Conservation (phyloP, 441 rosid genomes). For the Euphorbia schlechtendalii region DNA sequence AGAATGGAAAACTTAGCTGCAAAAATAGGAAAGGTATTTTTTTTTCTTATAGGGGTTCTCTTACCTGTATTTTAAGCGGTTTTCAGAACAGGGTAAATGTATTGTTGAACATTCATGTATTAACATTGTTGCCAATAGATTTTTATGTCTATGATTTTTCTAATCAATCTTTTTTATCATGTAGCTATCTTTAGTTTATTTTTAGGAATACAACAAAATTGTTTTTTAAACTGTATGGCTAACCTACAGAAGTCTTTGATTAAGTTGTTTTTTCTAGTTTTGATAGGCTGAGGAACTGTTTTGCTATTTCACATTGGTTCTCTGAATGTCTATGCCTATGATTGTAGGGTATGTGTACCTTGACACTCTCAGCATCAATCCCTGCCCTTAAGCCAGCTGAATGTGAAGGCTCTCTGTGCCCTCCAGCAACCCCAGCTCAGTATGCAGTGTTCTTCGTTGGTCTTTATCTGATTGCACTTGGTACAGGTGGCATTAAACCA, state of each 20-base stretch:
- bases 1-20: background rate
- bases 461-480: slow-evolving; percentile 76
- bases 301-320: background rate
- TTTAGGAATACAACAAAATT: background rate
- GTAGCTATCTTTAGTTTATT: background rate
- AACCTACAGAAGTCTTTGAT: background rate
- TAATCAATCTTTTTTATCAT: background rate
- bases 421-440: slow-evolving; percentile 58
- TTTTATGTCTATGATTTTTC: background rate
- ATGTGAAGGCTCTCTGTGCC: slow-evolving; percentile 53
- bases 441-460: slow-evolving; percentile 63
- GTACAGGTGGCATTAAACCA: slow-evolving; percentile 91
- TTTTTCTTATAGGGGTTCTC: background rate
- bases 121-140: background rate
- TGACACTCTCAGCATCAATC: slow-evolving; percentile 84
- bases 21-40: background rate
- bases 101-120: background rate
- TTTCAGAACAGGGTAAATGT: background rate
- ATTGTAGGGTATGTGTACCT: slow-evolving; percentile 67
- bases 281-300: background rate
- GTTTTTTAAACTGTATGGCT: background rate
- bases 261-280: background rate
- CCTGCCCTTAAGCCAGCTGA: slow-evolving; percentile 54
- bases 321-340: slow-evolving; percentile 2
- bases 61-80: background rate